These are phyloP conservation scores for Choricystis sp. DNA, from an alignment of 139 green algal genomes.

Conservation along the genomic window DNA sequence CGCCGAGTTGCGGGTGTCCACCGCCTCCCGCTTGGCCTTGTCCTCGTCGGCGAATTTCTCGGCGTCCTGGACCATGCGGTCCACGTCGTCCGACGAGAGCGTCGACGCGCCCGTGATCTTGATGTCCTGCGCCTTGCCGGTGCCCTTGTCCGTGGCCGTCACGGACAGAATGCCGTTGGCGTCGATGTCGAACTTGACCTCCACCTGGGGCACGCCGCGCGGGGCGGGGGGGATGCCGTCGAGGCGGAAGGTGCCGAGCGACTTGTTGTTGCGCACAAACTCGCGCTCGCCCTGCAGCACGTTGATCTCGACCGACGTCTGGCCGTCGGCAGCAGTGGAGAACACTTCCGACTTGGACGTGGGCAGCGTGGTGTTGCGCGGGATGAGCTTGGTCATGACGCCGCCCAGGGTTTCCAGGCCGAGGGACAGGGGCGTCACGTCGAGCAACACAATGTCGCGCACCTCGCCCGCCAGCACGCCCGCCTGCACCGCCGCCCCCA, in stretches of 20 bases:
- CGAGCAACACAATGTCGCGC: conserved; percentile 91
- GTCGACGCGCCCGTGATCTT: conserved; percentile 87
- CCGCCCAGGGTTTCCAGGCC: conserved; percentile 94
- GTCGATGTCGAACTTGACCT: conserved; percentile 99
- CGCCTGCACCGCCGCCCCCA: conserved; percentile 93
- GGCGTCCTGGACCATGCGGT: conserved; percentile 91
- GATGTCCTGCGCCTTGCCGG: conserved; percentile 92
- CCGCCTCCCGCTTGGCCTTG: conserved; percentile 75
- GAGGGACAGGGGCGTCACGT: conserved; percentile 91
- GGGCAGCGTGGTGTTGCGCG: conserved; percentile 93
- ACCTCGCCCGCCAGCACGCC: conserved; percentile 54
- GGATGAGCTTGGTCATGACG: conserved; percentile 95
- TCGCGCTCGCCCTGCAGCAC: conserved; percentile 73
- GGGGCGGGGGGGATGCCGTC: conserved; percentile 93
- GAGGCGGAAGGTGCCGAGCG: conserved; percentile 84
- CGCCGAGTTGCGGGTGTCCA: conserved; percentile 92
- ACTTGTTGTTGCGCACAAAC: conserved; percentile 96
- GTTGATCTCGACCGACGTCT: conserved; percentile 96
- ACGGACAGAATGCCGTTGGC: conserved; percentile 96
- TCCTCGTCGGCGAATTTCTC: conserved; percentile 84
- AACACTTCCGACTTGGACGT: conserved; percentile 94
- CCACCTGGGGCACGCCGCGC: conserved; percentile 84
- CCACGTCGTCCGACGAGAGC: conserved; percentile 66
- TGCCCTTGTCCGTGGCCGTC: conserved; percentile 88
- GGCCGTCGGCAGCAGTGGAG: conserved; percentile 86